Evolutionary conservation across 371 early-diverging fungal species (phyloP).

Genomic region (Lichtheimia hyalospora): DNA sequence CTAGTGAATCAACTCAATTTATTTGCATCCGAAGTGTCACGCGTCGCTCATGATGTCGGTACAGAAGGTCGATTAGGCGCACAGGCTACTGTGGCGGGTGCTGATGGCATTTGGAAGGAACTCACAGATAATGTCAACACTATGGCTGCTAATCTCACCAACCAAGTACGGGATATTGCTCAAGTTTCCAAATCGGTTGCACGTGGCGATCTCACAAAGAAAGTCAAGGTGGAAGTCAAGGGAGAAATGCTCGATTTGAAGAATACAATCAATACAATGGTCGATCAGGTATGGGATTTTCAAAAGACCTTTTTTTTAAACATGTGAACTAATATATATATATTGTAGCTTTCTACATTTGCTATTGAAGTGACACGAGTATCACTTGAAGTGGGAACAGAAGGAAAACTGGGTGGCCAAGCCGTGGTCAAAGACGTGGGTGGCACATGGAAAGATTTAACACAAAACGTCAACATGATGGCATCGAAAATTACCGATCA

Average conservation of each 20-base stretch:
- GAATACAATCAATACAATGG: conserved; percentile 68
- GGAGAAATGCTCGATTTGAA: conserved; percentile 67
- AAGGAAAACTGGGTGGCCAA: conserved; percentile 61
- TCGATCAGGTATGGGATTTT: conserved; percentile 42
- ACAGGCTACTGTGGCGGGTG: conserved; percentile 48
- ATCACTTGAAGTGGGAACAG: conserved; percentile 51
- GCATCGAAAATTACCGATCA: conserved; percentile 45
- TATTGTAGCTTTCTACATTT: conserved; percentile 49
- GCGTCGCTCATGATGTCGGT: conserved; percentile 54
- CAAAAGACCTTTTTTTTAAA: too few species aligned
- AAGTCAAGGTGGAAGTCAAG: conserved; percentile 50
- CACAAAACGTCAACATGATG: conserved; percentile 61
- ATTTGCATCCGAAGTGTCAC: conserved; percentile 55
- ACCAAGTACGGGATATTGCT: conserved; percentile 63
- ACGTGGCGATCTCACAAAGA: conserved; percentile 53
- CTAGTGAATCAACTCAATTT: conserved; percentile 48
- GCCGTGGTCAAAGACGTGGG: conserved; percentile 62
- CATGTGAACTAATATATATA: too few species aligned
- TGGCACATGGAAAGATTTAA: conserved; percentile 61
- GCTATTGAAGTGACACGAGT: conserved; percentile 68
- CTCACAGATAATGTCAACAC: conserved; percentile 65
- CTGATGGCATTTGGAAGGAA: conserved; percentile 68
- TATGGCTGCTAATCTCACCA: conserved; percentile 57
- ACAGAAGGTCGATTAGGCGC: conserved; percentile 52
- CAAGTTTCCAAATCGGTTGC: conserved; percentile 59